Base-by-base conservation (phyloP, 2,329 filamentous ascomycete species). In the Cryphonectria nitschkei region DNA sequence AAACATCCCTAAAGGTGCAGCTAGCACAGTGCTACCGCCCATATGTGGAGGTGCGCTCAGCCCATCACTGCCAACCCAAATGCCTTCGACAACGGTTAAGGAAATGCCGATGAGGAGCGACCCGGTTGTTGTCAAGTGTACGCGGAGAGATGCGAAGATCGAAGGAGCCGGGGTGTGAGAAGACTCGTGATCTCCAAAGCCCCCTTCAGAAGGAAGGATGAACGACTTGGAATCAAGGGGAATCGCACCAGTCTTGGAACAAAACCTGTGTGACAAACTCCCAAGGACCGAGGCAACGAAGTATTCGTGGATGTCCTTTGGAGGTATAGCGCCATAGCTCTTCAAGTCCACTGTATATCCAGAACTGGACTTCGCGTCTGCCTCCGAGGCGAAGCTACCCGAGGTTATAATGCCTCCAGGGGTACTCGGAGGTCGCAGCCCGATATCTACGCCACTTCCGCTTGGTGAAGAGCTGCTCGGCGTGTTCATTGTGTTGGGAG, bases 101-200 rank as follows among this genome's bases (percentile, higher is more conserved):
- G 80, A 81, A 37, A 89, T 75, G 58, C 82, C 83, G 37, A 88
- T 79, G 19, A 89, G 78, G 9, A 90, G 79, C 14, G 83, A 82
- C 2, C 88, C 88, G 0, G 85, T 86, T 1, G 86, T 89, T 7
- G 87, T 89, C 66, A 89, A 76, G 73, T 87, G 87, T 11, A 85
- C 82, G 64, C 84, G 83, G 22, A 89, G 82, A 8, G 85, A 87
- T 2, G 84, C 87, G 3, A 81, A 72, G 32, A 87, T 77, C 2
- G 85, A 78, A 11, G 76, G 74, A 14, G 77, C 74, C 9, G 73
- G 74, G n/a, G 70, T 37, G 9, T 73, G 70, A 39, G 67, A 72
- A 34, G 76, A 73, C 43, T 78, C 76, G 39, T 74, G 76, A 39
- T 80, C 78, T 41, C 76, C 70, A n/a, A 77, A 75, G 66, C 77